A percentile compares a stretch with the other conserved stretches of the same genome.
Conservation (phyloP, 805 yeast genomes). For the Kodamaea sagamina region DNA sequence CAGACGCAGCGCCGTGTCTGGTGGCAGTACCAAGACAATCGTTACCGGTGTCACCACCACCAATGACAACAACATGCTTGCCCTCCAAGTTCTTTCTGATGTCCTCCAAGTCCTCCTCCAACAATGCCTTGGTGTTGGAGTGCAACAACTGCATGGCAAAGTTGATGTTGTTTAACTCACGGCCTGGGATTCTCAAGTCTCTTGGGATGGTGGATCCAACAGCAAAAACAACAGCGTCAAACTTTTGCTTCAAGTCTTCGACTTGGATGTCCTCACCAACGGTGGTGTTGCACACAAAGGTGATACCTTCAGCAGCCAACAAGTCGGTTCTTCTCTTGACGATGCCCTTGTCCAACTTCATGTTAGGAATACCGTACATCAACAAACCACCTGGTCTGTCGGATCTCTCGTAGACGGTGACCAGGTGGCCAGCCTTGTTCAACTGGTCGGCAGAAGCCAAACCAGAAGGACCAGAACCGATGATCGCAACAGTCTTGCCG, state of each 20-base stretch:
- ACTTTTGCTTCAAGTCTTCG: conserved; percentile 59
- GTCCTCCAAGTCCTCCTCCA: conserved; percentile 76
- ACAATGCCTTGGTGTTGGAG: conserved; percentile 85
- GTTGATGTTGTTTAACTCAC: conserved; percentile 85
- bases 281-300: conserved; percentile 72
- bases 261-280: conserved; percentile 82
- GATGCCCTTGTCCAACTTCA: conserved; percentile 92
- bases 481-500: conserved; percentile 78
- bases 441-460: conserved; percentile 96
- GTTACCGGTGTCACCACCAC: conserved; percentile 99
- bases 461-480: conserved; percentile 98
- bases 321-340: conserved; percentile 93
- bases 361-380: conserved; percentile 99
- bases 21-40: conserved; percentile 98
- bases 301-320: conserved; percentile 86
- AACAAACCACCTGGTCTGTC: conserved; percentile 96
- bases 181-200: conserved; percentile 91
- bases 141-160: conserved; percentile 92
- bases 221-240: conserved; percentile 87
- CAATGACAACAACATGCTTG: conserved; percentile 92
- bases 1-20: conserved; percentile 95
- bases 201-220: conserved; percentile 97
- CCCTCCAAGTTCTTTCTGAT: conserved; percentile 73
- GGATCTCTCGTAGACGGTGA: conserved; percentile 89
- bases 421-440: conserved; percentile 92